Conservation (phyloP, 108 stramenopile species). For the Pseudonitzschia pungens region DNA sequence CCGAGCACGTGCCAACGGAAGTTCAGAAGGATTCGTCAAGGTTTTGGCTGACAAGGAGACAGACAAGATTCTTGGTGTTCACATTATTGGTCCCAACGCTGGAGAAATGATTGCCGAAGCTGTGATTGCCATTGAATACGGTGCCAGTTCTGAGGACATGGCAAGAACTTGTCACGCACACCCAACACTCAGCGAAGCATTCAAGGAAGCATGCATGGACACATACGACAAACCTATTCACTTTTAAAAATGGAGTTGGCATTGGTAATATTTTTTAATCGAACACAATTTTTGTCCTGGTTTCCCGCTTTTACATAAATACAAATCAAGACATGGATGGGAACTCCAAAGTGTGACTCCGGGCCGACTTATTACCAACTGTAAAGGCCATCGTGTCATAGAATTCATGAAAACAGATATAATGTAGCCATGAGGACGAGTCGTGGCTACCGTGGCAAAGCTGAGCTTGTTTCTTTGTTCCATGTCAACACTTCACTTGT, state of each 20-base stretch:
- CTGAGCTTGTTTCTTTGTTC: too few relatives aligned
- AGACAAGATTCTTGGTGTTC: constrained; percentile 95
- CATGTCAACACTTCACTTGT: too few relatives aligned
- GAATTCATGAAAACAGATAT: too few relatives aligned
- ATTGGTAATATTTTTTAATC: neutral
- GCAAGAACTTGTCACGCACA: constrained; percentile 99
- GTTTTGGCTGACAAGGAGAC: constrained; percentile 95
- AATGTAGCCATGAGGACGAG: too few relatives aligned
- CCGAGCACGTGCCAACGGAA: constrained; percentile 93
- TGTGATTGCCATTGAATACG: constrained; percentile 99
- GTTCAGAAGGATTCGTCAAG: constrained; percentile 96
- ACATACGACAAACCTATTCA: constrained; percentile 99
- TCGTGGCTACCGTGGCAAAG: too few relatives aligned
- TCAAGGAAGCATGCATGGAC: constrained; percentile 99
- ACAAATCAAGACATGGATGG: too few relatives aligned
- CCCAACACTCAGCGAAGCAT: constrained; percentile 97
- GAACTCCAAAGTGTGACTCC: too few relatives aligned
- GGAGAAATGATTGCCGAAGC: constrained; percentile 99
- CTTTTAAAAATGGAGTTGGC: constrained; percentile 65
- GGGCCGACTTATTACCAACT: too few relatives aligned
- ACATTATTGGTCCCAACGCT: constrained; percentile 99
- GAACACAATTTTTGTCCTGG: neutral
- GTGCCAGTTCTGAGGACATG: constrained; percentile 97
- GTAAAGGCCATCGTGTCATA: too few relatives aligned
- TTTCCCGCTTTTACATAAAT: too few relatives aligned